Evolutionary conservation across 306 rosid species (phyloP).

Genomic region (Inga leiocalycina): DNA sequence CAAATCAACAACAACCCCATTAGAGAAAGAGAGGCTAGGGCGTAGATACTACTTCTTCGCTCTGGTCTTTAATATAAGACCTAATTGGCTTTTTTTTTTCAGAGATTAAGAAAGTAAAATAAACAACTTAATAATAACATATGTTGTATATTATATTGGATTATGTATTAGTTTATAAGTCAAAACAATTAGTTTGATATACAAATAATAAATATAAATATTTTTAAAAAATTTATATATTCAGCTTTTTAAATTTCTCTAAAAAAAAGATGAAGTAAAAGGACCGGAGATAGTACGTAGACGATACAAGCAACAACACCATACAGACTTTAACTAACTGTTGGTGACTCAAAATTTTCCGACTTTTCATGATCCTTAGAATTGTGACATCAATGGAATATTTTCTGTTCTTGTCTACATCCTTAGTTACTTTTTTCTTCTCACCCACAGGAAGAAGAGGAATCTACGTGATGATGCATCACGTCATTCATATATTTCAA

Average conservation of each 20-base stretch:
- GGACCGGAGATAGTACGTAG: conserved; percentile 39
- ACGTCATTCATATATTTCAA: conserved; percentile 11
- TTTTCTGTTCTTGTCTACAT: conserved; percentile 90
- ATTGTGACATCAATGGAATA: conserved; percentile 91
- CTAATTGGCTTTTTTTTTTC: too few species aligned
- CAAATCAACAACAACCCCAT: conserved; percentile 1
- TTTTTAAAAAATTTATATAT: too few species aligned
- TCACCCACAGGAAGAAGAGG: conserved; percentile 97
- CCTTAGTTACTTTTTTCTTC: conserved; percentile 86
- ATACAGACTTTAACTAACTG: conserved; percentile 70
- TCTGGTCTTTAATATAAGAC: too few species aligned
- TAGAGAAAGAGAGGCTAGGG: not conserved
- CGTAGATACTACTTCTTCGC: not conserved
- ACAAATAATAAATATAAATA: too few species aligned
- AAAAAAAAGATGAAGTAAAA: too few species aligned
- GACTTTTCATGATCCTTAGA: conserved; percentile 89
- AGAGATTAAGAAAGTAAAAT: too few species aligned
- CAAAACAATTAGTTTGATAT: not conserved
- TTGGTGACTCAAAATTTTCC: conserved; percentile 76
- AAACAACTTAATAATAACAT: too few species aligned
- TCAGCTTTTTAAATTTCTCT: too few species aligned
- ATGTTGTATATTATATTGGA: too few species aligned
- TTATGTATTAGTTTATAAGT: too few species aligned
- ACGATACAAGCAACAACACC: not conserved
- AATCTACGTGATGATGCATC: conserved; percentile 47